Evolutionary conservation across 2,329 filamentous ascomycete genomes (phyloP).

Genomic region (Lomentospora prolificans): DNA sequence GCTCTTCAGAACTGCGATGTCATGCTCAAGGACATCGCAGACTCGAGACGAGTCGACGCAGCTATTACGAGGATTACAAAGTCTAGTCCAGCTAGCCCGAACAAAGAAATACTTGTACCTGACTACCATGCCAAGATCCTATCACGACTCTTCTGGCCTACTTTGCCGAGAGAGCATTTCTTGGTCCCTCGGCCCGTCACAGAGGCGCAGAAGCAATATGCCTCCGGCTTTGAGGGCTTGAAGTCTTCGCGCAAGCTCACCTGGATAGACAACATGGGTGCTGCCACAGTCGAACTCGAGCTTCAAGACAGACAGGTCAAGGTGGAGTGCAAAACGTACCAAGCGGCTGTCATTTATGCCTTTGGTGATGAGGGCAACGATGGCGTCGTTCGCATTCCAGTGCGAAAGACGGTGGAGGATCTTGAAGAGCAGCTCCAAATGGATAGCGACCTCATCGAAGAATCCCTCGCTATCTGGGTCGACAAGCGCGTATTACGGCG

Average conservation of each 20-base stretch:
- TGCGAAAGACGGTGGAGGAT: constrained; percentile 30
- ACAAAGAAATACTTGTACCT: constrained; percentile 15
- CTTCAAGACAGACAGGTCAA: constrained; percentile 68
- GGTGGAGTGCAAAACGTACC: constrained; percentile 69
- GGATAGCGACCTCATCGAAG: constrained; percentile 60
- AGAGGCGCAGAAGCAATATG: constrained; percentile 60
- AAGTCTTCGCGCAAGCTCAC: constrained; percentile 79
- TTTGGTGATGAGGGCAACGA: constrained; percentile 36
- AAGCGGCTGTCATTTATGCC: constrained; percentile 78
- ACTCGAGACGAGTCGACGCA: constrained; percentile 64
- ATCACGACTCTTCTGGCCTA: constrained; percentile 89
- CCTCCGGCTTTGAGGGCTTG: constrained; percentile 63
- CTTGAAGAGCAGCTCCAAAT: constrained; percentile 54
- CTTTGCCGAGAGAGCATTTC: constrained; percentile 62
- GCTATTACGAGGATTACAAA: constrained; percentile 10
- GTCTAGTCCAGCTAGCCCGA: constrained; percentile 13
- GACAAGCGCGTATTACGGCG: constrained; percentile 55
- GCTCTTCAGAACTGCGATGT: constrained; percentile 90
- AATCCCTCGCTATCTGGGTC: constrained; percentile 64
- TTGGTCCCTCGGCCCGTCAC: constrained; percentile 48
- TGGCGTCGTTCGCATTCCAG: constrained; percentile 28
- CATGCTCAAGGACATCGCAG: constrained; percentile 88
- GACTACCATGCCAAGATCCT: constrained; percentile 73
- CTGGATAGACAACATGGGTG: constrained; percentile 77
- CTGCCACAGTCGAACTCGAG: constrained; percentile 70